These are phyloP conservation scores for Pleurozium schreberi DNA, from an alignment of 225 moss, liverwort and hornwort genomes.

Conservation along the genomic window DNA sequence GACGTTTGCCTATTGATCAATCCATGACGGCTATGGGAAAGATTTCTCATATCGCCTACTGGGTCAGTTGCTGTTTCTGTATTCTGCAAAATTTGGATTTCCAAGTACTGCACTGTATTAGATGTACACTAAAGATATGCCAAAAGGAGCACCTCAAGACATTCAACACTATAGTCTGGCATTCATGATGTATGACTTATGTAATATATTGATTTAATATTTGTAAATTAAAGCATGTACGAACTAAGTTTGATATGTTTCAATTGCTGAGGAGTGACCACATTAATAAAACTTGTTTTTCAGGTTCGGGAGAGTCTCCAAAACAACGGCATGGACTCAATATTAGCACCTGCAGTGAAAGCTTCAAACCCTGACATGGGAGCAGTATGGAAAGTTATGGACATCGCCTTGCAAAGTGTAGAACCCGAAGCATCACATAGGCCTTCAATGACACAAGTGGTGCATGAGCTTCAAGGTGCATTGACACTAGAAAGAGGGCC, in stretches of 20 bases:
- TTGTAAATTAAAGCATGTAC: neutral
- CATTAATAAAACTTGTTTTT: neutral
- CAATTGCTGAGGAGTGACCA: neutral
- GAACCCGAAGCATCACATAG: neutral
- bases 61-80: neutral
- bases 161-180: too few species aligned
- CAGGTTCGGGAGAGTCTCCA: neutral
- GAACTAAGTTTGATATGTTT: neutral
- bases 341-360: neutral
- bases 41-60: neutral
- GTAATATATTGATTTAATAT: too few species aligned
- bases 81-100: too few species aligned
- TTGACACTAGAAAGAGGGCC: neutral
- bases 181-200: neutral
- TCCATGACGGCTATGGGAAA: neutral
- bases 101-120: neutral
- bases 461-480: neutral
- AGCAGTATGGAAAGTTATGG: neutral
- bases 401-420: neutral
- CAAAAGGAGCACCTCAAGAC: neutral
- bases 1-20: conserved; percentile 13
- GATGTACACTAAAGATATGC: neutral
- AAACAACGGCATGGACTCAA: neutral
- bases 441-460: neutral
- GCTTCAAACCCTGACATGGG: neutral